Conservation (phyloP, 2,329 filamentous ascomycete species). For the Rutstroemia sydowiana region DNA sequence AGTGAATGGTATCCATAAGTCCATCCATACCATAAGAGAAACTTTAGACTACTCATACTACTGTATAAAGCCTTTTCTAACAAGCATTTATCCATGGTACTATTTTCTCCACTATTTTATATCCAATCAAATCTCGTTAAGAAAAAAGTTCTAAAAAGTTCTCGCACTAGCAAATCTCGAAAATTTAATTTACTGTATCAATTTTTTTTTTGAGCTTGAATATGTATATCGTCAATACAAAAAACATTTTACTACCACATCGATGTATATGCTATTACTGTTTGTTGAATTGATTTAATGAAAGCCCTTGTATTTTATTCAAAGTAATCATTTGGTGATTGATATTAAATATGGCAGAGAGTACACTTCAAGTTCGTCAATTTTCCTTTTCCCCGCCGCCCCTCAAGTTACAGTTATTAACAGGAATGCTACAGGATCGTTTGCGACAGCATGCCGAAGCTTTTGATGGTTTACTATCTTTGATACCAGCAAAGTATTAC, state of each 20-base stretch:
- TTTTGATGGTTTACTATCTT: conserved; percentile 51
- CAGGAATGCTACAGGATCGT: conserved; percentile 37
- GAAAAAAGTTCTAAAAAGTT: conserved; percentile 2
- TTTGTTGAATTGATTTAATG: background rate
- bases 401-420: conserved; percentile 11
- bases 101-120: background rate
- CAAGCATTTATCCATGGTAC: background rate
- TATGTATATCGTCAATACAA: too few species aligned
- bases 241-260: too few species aligned
- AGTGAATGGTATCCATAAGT: too few species aligned
- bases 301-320: background rate
- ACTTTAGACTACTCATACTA: too few species aligned
- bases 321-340: background rate
- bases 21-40: too few species aligned
- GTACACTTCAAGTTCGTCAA: conserved; percentile 26
- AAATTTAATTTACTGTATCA: conserved; percentile 7
- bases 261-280: background rate
- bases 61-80: too few species aligned
- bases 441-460: conserved; percentile 38
- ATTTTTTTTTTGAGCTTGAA: background rate
- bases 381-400: conserved; percentile 17
- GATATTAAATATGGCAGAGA: conserved; percentile 27
- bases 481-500: conserved; percentile 66
- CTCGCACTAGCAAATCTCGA: conserved; percentile 9
- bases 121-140: conserved; percentile 2